Evolutionary conservation across 1,139 yeast species (phyloP).

Genomic region (Pichia sp.): DNA sequence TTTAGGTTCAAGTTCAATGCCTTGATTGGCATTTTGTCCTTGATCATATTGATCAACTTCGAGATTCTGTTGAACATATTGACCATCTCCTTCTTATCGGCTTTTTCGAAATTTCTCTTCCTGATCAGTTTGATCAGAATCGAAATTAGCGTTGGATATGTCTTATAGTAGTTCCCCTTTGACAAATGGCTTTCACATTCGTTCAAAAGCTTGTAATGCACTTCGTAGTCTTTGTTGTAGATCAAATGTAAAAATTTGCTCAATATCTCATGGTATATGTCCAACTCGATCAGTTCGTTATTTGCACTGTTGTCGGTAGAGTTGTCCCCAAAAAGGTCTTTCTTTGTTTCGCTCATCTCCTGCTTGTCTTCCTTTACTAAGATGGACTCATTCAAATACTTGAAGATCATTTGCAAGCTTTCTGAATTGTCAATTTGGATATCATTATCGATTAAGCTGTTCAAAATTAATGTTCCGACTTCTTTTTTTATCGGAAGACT

Average conservation of each 20-base stretch:
- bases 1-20: constrained; percentile 48
- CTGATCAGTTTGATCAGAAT: constrained; percentile 58
- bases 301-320: constrained; percentile 32
- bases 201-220: constrained; percentile 54
- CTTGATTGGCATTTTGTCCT: constrained; percentile 21
- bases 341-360: constrained; percentile 12
- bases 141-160: constrained; percentile 73
- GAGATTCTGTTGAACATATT: constrained; percentile 70
- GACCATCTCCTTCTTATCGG: constrained; percentile 33
- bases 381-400: constrained; percentile 33
- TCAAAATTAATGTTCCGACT: constrained; percentile 42
- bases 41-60: constrained; percentile 63
- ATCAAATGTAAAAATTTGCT: constrained; percentile 68
- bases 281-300: constrained; percentile 23
- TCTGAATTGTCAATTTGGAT: constrained; percentile 30
- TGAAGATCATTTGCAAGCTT: constrained; percentile 45
- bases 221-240: constrained; percentile 46
- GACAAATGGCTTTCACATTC: constrained; percentile 44
- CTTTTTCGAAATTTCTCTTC: constrained; percentile 37
- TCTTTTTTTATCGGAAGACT: constrained; percentile 37
- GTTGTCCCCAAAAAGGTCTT: constrained; percentile 33
- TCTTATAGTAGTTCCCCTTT: constrained; percentile 51
- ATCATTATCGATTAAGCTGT: constrained; percentile 34
- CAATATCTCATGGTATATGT: constrained; percentile 53
- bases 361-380: constrained; percentile 16